A percentile compares a stretch with the other conserved stretches of the same genome.
phyloP scores from a whole-genome alignment of 2,329 filamentous ascomycete genomes.

The Fusarium paranaense region DNA sequence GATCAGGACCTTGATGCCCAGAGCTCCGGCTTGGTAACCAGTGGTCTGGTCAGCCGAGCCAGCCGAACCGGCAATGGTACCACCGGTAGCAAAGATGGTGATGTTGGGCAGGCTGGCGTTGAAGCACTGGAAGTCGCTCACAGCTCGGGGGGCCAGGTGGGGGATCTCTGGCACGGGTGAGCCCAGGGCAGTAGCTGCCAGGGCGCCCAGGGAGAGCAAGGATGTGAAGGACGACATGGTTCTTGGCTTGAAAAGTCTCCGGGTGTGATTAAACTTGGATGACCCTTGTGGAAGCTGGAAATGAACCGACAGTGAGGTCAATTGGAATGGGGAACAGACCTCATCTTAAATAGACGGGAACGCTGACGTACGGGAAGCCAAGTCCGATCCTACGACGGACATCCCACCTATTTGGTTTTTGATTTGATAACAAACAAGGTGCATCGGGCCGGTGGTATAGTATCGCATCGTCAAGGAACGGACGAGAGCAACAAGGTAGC shows the following conservation, averaged over 20 bases:
- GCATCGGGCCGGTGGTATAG: conserved; percentile 1
- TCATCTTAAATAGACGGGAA: conserved; percentile 20
- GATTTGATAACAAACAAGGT: conserved; percentile 25
- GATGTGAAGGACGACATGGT: conserved; percentile 26
- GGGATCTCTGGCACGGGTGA: conserved; percentile 26
- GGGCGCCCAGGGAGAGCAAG: conserved; percentile 15
- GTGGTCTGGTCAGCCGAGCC: conserved; percentile 57
- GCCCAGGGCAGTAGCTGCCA: conserved; percentile 18
- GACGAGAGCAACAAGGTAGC: neutral
- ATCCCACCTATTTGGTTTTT: conserved; percentile 28
- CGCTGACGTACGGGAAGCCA: neutral
- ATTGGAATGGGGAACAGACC: neutral
- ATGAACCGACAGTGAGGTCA: neutral
- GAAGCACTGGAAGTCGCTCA: conserved; percentile 31
- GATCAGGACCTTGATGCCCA: conserved; percentile 63
- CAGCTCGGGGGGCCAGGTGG: conserved; percentile 8
- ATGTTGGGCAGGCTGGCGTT: conserved; percentile 59
- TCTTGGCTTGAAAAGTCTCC: neutral
- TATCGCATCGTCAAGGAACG: conserved; percentile 5
- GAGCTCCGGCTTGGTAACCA: conserved; percentile 53
- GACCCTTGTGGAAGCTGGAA: neutral
- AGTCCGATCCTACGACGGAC: neutral
- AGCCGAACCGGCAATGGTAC: conserved; percentile 67
- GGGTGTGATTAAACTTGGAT: neutral
- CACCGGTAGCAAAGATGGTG: conserved; percentile 67